Evolutionary conservation across 805 yeast genomes (phyloP).

Genomic region (Starmerella etchellsii): DNA sequence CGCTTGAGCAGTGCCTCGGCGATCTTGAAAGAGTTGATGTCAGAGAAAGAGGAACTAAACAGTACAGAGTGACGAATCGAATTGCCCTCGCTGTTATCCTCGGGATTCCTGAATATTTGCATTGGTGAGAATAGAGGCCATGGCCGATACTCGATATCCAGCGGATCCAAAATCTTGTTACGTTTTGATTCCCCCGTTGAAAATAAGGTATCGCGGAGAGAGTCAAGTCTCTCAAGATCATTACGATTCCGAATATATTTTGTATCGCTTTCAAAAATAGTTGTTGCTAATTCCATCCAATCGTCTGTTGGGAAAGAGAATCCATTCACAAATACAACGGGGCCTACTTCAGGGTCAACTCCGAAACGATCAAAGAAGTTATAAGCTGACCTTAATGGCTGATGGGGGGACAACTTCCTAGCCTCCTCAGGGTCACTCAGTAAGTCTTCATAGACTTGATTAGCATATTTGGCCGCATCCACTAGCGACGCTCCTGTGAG

Average conservation of each 20-base stretch:
- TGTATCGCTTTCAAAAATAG: constrained; percentile 39
- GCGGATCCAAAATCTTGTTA: constrained; percentile 12
- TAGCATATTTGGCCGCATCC: constrained; percentile 12
- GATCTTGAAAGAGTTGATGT: constrained; percentile 2
- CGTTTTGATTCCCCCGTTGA: constrained; percentile 9
- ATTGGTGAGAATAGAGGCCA: constrained; percentile 12
- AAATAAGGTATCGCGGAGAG: constrained; percentile 15
- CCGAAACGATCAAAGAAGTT: constrained; percentile 27
- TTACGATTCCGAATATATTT: constrained; percentile 22
- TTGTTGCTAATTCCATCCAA: constrained; percentile 23
- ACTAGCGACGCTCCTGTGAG: constrained; percentile 7
- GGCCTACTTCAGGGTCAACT: constrained; percentile 31
- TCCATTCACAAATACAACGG: constrained; percentile 62
- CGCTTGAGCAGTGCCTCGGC: constrained; percentile 6
- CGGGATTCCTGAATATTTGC: constrained; percentile 5
- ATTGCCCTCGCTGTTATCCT: not conserved
- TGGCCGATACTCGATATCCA: not conserved
- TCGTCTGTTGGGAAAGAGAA: constrained; percentile 6
- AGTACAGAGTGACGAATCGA: constrained; percentile 5
- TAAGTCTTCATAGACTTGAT: constrained; percentile 12
- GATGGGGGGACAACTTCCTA: not conserved
- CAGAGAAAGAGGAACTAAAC: constrained; percentile 9
- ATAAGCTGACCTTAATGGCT: not conserved
- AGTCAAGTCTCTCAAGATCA: not conserved
- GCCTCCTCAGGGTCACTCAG: not conserved